Conservation (phyloP, 2,329 filamentous ascomycete species). For the Zasmidium citrigriseum region DNA sequence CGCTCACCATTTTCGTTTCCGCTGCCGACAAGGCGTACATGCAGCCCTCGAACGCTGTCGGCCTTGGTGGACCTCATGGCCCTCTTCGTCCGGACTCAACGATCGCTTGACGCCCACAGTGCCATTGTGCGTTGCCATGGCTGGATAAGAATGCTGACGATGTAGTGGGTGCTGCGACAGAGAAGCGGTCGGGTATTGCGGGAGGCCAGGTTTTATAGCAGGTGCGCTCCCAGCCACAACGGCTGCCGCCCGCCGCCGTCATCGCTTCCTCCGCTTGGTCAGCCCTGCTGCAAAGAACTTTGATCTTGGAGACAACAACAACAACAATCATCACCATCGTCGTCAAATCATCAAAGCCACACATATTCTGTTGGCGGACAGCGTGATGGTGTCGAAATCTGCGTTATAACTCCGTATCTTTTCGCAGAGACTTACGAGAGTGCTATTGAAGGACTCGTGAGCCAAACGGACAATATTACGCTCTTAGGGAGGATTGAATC, state of each 20-base stretch:
- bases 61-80: constrained; percentile 23
- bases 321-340: not conserved
- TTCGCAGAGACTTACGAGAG: too few species aligned
- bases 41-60: constrained; percentile 36
- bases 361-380: too few species aligned
- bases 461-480: too few species aligned
- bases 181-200: not conserved
- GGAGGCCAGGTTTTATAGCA: not conserved
- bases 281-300: not conserved
- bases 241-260: not conserved
- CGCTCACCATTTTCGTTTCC: constrained; percentile 32
- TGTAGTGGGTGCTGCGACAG: not conserved
- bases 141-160: not conserved
- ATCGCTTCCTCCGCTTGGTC: not conserved
- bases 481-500: too few species aligned
- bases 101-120: constrained; percentile 25
- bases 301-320: not conserved
- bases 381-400: too few species aligned
- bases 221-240: not conserved
- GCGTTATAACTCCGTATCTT: too few species aligned
- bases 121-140: constrained; percentile 13
- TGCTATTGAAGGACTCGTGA: too few species aligned
- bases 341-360: too few species aligned
- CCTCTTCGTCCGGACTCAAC: constrained; percentile 26
- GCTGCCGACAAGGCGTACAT: constrained; percentile 35